Evolutionary conservation across 169 alveolate genomes (phyloP).

Genomic region (Plasmodium ovale): DNA sequence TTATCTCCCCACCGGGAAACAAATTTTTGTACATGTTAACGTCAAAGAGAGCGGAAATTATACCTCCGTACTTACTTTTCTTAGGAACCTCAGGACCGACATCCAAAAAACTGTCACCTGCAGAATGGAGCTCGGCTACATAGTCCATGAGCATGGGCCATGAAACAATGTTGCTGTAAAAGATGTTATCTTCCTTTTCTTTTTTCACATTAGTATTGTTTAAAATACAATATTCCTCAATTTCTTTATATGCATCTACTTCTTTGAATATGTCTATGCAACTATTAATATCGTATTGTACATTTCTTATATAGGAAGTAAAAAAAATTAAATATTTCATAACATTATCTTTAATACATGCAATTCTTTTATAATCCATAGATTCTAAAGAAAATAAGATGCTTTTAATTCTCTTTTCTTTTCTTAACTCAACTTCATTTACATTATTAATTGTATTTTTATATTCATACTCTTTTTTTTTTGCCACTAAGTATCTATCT

Average conservation of each 20-base stretch:
- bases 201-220: background rate
- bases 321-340: slow-evolving; percentile 72
- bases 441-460: slow-evolving; percentile 43
- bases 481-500: slow-evolving; percentile 52
- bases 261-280: slow-evolving; percentile 63
- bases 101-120: background rate
- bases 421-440: slow-evolving; percentile 36
- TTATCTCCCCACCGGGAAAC: background rate
- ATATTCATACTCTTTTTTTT: slow-evolving; percentile 67
- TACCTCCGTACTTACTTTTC: slow-evolving; percentile 14
- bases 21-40: slow-evolving; percentile 31
- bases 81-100: background rate
- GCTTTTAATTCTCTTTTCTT: slow-evolving; percentile 61
- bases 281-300: slow-evolving; percentile 45
- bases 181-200: slow-evolving; percentile 8
- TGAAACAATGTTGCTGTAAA: slow-evolving; percentile 51
- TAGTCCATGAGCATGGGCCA: slow-evolving; percentile 74
- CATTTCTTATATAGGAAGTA: slow-evolving; percentile 58
- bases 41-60: slow-evolving; percentile 34
- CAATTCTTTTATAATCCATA: slow-evolving; percentile 56
- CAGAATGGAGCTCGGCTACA: slow-evolving; percentile 2
- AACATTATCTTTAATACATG: slow-evolving; percentile 58
- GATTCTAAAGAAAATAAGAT: slow-evolving; percentile 62
- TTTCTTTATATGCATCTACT: slow-evolving; percentile 32
- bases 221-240: slow-evolving; percentile 36